Percentiles rank a stretch among this genome's conserved stretches.
These are phyloP conservation scores for Scedosporium aurantiacum DNA, from an alignment of 2,329 filamentous ascomycete genomes.

Conservation along the genomic window DNA sequence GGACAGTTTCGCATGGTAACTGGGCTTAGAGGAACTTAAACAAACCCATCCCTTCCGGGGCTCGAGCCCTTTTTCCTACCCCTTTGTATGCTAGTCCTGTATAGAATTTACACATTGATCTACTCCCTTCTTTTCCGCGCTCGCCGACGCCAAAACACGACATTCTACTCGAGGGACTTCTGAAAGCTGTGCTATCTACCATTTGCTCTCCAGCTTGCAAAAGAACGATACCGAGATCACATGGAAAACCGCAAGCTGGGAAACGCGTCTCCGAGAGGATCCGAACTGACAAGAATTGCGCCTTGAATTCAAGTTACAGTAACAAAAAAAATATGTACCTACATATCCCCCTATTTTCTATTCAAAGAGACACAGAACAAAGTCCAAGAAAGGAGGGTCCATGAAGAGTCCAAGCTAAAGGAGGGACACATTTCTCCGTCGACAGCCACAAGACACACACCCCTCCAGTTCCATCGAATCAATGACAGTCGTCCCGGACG, in stretches of 20 bases:
- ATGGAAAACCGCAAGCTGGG: background rate
- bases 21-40: background rate
- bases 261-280: no score
- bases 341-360: background rate
- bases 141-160: no score
- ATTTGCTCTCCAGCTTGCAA: background rate
- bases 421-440: background rate
- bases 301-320: background rate
- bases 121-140: background rate
- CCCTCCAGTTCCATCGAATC: background rate
- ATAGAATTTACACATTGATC: background rate
- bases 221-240: background rate
- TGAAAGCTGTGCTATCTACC: background rate
- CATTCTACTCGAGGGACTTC: no score
- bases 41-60: background rate
- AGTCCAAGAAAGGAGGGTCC: background rate
- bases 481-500: background rate
- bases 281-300: background rate
- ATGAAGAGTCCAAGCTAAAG: no score
- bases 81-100: constrained; percentile 2
- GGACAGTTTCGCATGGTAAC: background rate
- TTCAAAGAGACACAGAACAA: background rate
- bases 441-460: background rate
- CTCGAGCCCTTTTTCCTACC: background rate
- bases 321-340: background rate